Conservation (phyloP, 164 flowering plant genomes). For the Kingdonia uniflora region DNA sequence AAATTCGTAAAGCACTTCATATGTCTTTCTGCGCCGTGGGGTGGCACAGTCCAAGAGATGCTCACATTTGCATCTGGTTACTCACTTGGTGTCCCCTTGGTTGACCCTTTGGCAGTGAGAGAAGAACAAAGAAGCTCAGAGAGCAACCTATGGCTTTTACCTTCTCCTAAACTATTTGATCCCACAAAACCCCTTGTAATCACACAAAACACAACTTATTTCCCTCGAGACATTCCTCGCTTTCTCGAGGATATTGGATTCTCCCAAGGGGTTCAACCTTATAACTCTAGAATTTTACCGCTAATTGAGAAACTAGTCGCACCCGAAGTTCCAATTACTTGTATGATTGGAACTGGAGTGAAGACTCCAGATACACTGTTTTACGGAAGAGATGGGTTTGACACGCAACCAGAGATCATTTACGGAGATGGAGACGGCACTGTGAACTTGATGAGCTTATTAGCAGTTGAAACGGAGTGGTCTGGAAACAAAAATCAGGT, state of each 20-base stretch:
- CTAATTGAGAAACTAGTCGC: slow-evolving; percentile 23
- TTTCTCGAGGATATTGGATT: slow-evolving; percentile 75
- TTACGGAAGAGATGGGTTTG: slow-evolving; percentile 48
- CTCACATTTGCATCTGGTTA: slow-evolving; percentile 83
- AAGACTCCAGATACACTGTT: slow-evolving; percentile 60
- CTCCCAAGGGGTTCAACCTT: slow-evolving; percentile 47
- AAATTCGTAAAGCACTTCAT: slow-evolving; percentile 63
- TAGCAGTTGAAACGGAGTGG: slow-evolving; percentile 49
- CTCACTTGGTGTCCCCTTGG: slow-evolving; percentile 72
- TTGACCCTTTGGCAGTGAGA: slow-evolving; percentile 62
- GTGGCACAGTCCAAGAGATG: slow-evolving; percentile 70
- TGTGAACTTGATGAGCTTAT: slow-evolving; percentile 70
- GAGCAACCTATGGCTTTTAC: slow-evolving; percentile 91
- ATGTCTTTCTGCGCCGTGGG: slow-evolving; percentile 80
- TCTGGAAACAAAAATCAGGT: slow-evolving; percentile 16
- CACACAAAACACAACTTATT: slow-evolving; percentile 28
- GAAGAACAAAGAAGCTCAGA: slow-evolving; percentile 79
- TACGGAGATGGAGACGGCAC: slow-evolving; percentile 99
- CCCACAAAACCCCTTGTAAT: slow-evolving; percentile 30
- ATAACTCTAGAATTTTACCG: slow-evolving; percentile 43
- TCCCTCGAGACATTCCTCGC: slow-evolving; percentile 32
- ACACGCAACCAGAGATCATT: slow-evolving; percentile 52
- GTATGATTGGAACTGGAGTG: slow-evolving; percentile 60
- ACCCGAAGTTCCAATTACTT: slow-evolving; percentile 56
- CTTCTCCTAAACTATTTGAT: slow-evolving; percentile 42